These are phyloP conservation scores for Metschnikowia picachoensis DNA, from an alignment of 805 yeast genomes.

Conservation along the genomic window DNA sequence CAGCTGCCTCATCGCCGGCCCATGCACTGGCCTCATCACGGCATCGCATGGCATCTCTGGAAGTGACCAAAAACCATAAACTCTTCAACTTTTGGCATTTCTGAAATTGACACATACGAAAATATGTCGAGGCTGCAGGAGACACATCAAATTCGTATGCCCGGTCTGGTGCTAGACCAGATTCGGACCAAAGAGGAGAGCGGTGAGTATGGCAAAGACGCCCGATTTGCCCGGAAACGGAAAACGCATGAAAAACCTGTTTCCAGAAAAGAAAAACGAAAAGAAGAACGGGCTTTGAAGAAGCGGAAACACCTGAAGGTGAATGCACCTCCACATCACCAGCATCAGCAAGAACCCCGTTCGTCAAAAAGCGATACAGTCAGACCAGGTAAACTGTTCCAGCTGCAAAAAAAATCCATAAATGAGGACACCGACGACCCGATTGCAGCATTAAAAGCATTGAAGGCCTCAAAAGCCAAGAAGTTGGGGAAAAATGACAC, in stretches of 20 bases:
- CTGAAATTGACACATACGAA: too few relatives aligned
- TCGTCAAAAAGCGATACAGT: neutral
- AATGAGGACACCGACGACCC: slow-evolving; percentile 21
- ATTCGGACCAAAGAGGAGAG: slow-evolving; percentile 39
- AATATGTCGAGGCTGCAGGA: slow-evolving; percentile 15
- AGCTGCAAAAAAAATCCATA: neutral
- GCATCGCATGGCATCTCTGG: too few relatives aligned
- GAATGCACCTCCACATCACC: neutral
- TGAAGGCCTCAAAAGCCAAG: slow-evolving; percentile 14
- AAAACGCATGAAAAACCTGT: slow-evolving; percentile 20
- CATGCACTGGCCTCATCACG: too few relatives aligned
- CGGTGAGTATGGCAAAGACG: slow-evolving; percentile 41
- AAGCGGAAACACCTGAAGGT: slow-evolving; percentile 24
- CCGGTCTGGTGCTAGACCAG: slow-evolving; percentile 52
- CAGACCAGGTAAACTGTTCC: neutral
- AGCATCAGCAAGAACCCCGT: neutral
- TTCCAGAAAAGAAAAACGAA: slow-evolving; percentile 33
- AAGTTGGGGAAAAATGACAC: slow-evolving; percentile 5
- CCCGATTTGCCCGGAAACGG: slow-evolving; percentile 23
- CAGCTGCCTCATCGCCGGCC: too few relatives aligned
- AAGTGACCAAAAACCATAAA: too few relatives aligned
- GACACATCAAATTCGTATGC: slow-evolving; percentile 49
- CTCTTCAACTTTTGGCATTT: too few relatives aligned
- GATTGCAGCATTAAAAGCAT: slow-evolving; percentile 16
- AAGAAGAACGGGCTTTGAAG: slow-evolving; percentile 31